Conservation (phyloP, 805 yeast species). For the Zygoascus ofunaensis region DNA sequence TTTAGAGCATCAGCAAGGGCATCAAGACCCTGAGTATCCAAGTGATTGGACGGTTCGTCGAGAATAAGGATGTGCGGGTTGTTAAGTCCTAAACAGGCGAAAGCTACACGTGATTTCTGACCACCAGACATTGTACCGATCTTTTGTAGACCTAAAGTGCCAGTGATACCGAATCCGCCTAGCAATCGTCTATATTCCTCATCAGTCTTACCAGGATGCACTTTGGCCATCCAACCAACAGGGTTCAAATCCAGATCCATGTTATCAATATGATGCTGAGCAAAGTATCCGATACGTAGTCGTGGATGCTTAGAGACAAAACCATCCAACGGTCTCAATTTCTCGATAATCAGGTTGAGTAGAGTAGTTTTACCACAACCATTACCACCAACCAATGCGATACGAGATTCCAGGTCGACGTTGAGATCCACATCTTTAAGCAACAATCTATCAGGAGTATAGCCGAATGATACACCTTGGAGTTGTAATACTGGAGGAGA, state of each 20-base stretch:
- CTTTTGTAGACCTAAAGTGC: conserved; percentile 84
- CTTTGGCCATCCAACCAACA: conserved; percentile 85
- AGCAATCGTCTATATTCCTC: conserved; percentile 95
- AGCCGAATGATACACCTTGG: conserved; percentile 80
- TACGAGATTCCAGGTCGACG: conserved; percentile 87
- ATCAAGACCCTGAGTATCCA: conserved; percentile 96
- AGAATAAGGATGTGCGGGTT: conserved; percentile 86
- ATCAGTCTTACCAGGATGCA: conserved; percentile 87
- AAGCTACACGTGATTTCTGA: conserved; percentile 96
- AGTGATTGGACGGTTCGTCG: conserved; percentile 97
- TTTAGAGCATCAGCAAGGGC: conserved; percentile 86
- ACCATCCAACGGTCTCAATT: conserved; percentile 66
- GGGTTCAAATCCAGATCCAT: conserved; percentile 83
- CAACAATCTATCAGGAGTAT: conserved; percentile 53
- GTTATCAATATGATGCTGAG: conserved; percentile 97
- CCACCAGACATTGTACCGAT: conserved; percentile 91
- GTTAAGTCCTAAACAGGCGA: conserved; percentile 84
- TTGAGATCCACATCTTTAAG: conserved; percentile 75
- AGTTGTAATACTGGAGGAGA: conserved; percentile 92
- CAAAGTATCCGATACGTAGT: conserved; percentile 89
- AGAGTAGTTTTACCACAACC: conserved; percentile 99
- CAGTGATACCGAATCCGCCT: conserved; percentile 96
- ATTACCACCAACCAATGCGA: conserved; percentile 96
- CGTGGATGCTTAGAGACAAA: conserved; percentile 72
- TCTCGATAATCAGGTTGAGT: conserved; percentile 76